A percentile compares a stretch with the other conserved stretches of the same genome.
phyloP scores from a whole-genome alignment of 768 basidiomycete genomes.

The Cytidiella melzeri region DNA sequence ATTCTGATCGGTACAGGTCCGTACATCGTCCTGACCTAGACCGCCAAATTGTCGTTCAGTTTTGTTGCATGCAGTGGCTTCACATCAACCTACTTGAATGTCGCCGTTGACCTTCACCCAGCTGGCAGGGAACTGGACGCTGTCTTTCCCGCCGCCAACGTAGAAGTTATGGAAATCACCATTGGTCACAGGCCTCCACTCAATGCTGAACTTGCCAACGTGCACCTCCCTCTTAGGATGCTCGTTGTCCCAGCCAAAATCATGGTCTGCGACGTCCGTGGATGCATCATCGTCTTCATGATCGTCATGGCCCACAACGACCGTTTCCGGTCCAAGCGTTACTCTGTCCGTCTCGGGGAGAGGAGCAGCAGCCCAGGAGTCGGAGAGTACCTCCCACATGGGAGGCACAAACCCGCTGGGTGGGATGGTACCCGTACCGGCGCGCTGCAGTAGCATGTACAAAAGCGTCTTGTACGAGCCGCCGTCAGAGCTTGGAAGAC shows the following conservation, averaged over 20 bases:
- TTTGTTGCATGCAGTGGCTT: not conserved
- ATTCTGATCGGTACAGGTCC: conserved; percentile 75
- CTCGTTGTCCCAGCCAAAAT: conserved; percentile 97
- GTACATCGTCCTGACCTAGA: conserved; percentile 76
- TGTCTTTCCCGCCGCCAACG: conserved; percentile 20
- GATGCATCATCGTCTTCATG: conserved; percentile 59
- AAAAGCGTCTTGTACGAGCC: conserved; percentile 56
- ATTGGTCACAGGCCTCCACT: conserved; percentile 85
- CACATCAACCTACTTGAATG: conserved; percentile 36
- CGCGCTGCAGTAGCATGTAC: conserved; percentile 88
- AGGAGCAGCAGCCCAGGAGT: conserved; percentile 43
- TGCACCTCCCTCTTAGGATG: conserved; percentile 56
- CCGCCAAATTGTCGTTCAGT: not conserved
- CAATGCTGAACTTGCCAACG: conserved; percentile 68
- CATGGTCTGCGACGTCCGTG: conserved; percentile 44
- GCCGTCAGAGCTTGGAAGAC: not conserved
- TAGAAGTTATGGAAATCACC: conserved; percentile 77
- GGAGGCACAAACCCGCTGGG: conserved; percentile 73
- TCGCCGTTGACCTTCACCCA: conserved; percentile 58
- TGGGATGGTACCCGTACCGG: conserved; percentile 71
- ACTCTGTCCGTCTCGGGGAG: conserved; percentile 39
- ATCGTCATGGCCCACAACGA: conserved; percentile 82
- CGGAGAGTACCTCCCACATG: conserved; percentile 54
- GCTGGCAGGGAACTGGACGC: conserved; percentile 56
- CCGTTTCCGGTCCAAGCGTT: conserved; percentile 47